Conservation (phyloP, 768 basidiomycete species). For the button mushroom (Agaricus bisporus) region DNA sequence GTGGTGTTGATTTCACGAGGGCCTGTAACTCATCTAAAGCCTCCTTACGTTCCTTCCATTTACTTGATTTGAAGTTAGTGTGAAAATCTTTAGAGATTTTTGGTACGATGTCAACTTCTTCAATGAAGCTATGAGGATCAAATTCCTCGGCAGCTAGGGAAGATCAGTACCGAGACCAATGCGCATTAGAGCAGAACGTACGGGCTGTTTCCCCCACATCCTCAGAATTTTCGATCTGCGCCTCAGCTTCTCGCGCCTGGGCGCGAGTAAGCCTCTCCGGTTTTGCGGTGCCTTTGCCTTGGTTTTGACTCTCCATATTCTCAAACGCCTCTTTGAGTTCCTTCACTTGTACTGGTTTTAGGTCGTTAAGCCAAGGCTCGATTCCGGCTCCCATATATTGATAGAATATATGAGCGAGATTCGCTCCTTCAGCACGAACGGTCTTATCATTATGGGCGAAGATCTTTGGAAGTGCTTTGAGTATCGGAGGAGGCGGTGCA, state of each 20-base stretch:
- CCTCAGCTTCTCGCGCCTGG: conserved; percentile 68
- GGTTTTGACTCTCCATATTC: conserved; percentile 73
- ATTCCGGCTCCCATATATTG: conserved; percentile 82
- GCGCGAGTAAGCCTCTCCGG: conserved; percentile 74
- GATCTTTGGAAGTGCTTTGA: conserved; percentile 87
- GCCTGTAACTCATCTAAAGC: conserved; percentile 77
- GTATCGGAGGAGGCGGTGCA: conserved; percentile 70
- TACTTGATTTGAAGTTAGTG: conserved; percentile 74
- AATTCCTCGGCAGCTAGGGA: conserved; percentile 43
- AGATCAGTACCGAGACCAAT: conserved; percentile 13
- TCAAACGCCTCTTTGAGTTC: conserved; percentile 92
- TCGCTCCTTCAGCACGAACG: conserved; percentile 87
- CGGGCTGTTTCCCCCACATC: conserved; percentile 39
- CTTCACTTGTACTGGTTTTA: conserved; percentile 96
- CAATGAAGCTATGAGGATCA: conserved; percentile 76
- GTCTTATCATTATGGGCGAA: conserved; percentile 94
- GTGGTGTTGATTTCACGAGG: conserved; percentile 60
- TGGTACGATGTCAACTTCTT: conserved; percentile 72
- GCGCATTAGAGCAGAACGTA: conserved; percentile 18
- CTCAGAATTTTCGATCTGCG: conserved; percentile 29
- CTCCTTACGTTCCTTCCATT: conserved; percentile 98
- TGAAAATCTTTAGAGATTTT: conserved; percentile 75
- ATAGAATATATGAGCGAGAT: conserved; percentile 72
- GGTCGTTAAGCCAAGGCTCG: conserved; percentile 77
- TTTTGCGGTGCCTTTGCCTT: conserved; percentile 76